phyloP scores from a whole-genome alignment of 208 protist genomes.

The Crithidia mellificae region DNA sequence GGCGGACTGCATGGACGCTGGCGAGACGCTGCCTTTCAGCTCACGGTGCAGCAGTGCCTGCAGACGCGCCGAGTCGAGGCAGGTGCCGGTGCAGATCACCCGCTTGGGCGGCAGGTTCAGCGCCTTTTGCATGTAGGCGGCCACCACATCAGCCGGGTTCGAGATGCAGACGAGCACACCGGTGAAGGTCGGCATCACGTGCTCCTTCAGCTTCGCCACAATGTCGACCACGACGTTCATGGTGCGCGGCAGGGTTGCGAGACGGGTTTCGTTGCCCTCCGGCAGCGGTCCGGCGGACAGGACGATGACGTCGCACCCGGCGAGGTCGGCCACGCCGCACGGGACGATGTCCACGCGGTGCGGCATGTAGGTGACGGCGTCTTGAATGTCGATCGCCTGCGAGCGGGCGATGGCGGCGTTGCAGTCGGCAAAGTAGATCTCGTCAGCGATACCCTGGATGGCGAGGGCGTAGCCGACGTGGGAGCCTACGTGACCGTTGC shows the following conservation, averaged over 20 bases:
- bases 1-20: constrained; percentile 41
- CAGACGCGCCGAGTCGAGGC: constrained; percentile 47
- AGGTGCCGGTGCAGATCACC: constrained; percentile 53
- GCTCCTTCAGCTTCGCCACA: constrained; percentile 26
- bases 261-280: constrained; percentile 28
- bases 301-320: constrained; percentile 42
- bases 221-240: constrained; percentile 44
- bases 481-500: constrained; percentile 45
- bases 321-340: constrained; percentile 34
- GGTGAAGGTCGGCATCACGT: constrained; percentile 39
- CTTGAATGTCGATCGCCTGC: constrained; percentile 48
- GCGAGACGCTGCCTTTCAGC: constrained; percentile 37
- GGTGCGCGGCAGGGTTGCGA: constrained; percentile 43
- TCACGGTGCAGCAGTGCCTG: constrained; percentile 38
- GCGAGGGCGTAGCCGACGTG: constrained; percentile 51
- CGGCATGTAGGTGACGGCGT: constrained; percentile 47
- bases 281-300: constrained; percentile 44
- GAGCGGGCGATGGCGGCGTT: constrained; percentile 32
- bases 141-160: constrained; percentile 47
- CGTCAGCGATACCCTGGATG: constrained; percentile 41
- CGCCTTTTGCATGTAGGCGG: constrained; percentile 42
- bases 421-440: constrained; percentile 44
- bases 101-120: constrained; percentile 38
- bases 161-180: constrained; percentile 50
- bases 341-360: constrained; percentile 33